Base-by-base conservation (phyloP, 768 basidiomycete species). In the Serendipita sp. region DNA sequence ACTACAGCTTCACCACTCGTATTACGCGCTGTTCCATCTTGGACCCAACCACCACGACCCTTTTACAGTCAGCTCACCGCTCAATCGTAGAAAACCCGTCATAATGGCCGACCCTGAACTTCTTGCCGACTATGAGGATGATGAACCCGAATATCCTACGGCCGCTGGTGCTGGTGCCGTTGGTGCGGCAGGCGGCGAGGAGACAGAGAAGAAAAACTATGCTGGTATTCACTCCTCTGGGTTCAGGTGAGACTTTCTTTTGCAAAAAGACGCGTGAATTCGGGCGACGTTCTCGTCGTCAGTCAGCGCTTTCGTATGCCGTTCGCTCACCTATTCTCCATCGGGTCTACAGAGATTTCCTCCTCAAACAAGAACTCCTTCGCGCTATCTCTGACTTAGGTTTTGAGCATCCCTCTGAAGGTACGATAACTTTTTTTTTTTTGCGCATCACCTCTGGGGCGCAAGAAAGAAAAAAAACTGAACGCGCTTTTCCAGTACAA, bases 211-310 rank as follows among this genome's bases (percentile, higher is more conserved):
- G 81, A 95, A 94, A 83, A 96, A 95, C 75, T 97, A 95, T 73
- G 95, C 96, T 67, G 96, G 96, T 35, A 97, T 99, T 71, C 96
- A 99, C 80, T 94, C 94, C n/a, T 99, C 96, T 68, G 96, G 96
- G 66, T 99, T 99, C 78, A 84, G 96, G 94, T 94, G 65, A 65
- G 83, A 41, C 13, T 5, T 73, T 13, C 16, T 64, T 24, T 63
- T 46, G 34, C 66, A 45, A 44, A 64, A 41, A 7, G 38, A 32
- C 53, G 38, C 18, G 15, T 46, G 47, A 38, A 60, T 35, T 44
- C 63, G 64, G 70, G 54, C 37, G 47, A 64, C 16, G 58, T 44
- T 51, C 47, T n/a, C n/a, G 18, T n/a, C 48, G 7, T 53, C 32
- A 60, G 28, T 60, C 56, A n/a, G n/a, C 58, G n/a, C 58, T 8